Conservation (phyloP, 371 early-diverging fungal genomes). For the Gilbertella persicaria region DNA sequence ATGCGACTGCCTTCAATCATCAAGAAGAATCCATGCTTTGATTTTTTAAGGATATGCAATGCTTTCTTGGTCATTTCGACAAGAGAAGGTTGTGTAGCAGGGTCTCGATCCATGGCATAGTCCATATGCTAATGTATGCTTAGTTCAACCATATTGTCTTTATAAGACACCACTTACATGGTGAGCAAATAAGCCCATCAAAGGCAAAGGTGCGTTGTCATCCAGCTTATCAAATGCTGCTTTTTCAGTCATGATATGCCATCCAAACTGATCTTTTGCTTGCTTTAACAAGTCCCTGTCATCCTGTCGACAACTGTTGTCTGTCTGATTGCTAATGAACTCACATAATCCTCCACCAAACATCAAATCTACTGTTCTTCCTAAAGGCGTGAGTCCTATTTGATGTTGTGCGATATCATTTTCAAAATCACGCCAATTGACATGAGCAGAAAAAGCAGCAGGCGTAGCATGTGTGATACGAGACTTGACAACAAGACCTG, state of each 20-base stretch:
- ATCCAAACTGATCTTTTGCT: slow-evolving; percentile 57
- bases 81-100: slow-evolving; percentile 65
- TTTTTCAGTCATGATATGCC: slow-evolving; percentile 47
- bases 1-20: slow-evolving; percentile 96
- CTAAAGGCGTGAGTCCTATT: slow-evolving; percentile 81
- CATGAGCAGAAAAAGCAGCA: slow-evolving; percentile 82
- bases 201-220: slow-evolving; percentile 58
- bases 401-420: slow-evolving; percentile 88
- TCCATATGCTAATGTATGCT: slow-evolving; percentile 76
- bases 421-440: slow-evolving; percentile 74
- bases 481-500: slow-evolving; percentile 91
- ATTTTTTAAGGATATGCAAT: slow-evolving; percentile 50
- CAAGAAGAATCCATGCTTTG: slow-evolving; percentile 78
- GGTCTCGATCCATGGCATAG: slow-evolving; percentile 80
- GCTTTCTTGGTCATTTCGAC: slow-evolving; percentile 77
- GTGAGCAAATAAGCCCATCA: slow-evolving; percentile 71
- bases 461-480: slow-evolving; percentile 93
- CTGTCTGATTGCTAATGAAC: slow-evolving; percentile 68
- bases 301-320: slow-evolving; percentile 72
- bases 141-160: background rate
- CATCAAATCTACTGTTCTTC: slow-evolving; percentile 86
- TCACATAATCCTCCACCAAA: slow-evolving; percentile 92
- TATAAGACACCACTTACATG: slow-evolving; percentile 19
- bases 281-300: slow-evolving; percentile 59
- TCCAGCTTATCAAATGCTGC: slow-evolving; percentile 61